Evolutionary conservation across 768 basidiomycete genomes (phyloP), one percentile per base, ranked within the genome.

Genomic region (Chalciporus pseudorubinellus): DNA sequence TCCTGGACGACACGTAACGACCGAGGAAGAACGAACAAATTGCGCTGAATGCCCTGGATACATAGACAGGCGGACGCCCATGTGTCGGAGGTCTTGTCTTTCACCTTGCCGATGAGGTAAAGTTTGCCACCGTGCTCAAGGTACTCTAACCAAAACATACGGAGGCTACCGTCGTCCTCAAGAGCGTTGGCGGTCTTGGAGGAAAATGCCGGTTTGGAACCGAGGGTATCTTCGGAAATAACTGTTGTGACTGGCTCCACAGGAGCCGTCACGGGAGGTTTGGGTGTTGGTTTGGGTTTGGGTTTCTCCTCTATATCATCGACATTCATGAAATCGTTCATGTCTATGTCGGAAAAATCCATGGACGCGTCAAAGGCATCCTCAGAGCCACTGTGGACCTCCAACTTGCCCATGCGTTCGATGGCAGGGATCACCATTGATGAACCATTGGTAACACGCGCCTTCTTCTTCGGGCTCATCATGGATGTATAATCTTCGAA

Each of bases 91-190:
- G 74, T 70, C 69, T 86, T 87, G 70, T 95, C 92, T 59, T 87
- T 83, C 39, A 94, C 80, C 71, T 98, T 98, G 7, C 97, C 97
- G 39, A 91, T 81, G 57, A 99, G 87, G 65, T 92, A 87, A 4
- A 99, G 74, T 52, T 80, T 82, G 14, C 94, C 95, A 14, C 88
- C 81, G 43, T 82, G 79, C 65, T 98, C 93, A 29, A 95, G 82
- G 62, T 92, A 92, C 64, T 99, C 97, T 19, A 98, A 75, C 97
- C 97, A 99, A 75, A 87, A 99, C 76, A 99, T 94, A 22, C 80
- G 81, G 13, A 98, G 72, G 3, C 84, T 88, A 2, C 92, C 93
- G 57, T 97, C 92, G 4, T 80, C 72, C 62, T 98, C 92, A 2
- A 94, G 76, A 0, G 85, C 86, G 38, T 79, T 78, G 7, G 83